A percentile compares a stretch with the other conserved stretches of the same genome.
These are phyloP conservation scores for Colletotrichum nymphaeae DNA, from an alignment of 2,329 filamentous ascomycete genomes.

Conservation along the genomic window DNA sequence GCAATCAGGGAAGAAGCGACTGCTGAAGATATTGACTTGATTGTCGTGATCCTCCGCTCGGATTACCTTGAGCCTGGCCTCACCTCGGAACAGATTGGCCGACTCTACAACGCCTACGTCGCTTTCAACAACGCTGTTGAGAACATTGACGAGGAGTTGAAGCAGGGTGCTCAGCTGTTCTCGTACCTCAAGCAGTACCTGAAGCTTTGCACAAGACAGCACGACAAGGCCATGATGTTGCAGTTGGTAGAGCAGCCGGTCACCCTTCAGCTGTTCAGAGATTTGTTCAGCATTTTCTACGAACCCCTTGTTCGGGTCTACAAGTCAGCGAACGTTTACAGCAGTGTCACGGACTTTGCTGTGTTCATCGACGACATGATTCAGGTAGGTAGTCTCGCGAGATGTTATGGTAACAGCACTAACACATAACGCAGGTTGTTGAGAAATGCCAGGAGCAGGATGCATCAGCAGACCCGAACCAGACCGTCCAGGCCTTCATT, in stretches of 20 bases:
- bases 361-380: slow-evolving; percentile 94
- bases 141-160: slow-evolving; percentile 88
- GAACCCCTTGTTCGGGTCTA: slow-evolving; percentile 97
- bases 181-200: slow-evolving; percentile 94
- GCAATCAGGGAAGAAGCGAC: slow-evolving; percentile 79
- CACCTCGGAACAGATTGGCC: slow-evolving; percentile 79
- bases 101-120: slow-evolving; percentile 93
- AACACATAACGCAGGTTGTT: slow-evolving; percentile 59
- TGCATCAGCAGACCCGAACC: slow-evolving; percentile 94
- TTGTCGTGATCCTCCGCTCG: slow-evolving; percentile 86
- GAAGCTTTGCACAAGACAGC: slow-evolving; percentile 89
- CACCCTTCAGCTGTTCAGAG: slow-evolving; percentile 95
- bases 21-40: slow-evolving; percentile 81
- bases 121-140: slow-evolving; percentile 96
- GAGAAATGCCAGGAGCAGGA: slow-evolving; percentile 78
- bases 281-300: slow-evolving; percentile 98
- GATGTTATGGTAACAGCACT: not conserved
- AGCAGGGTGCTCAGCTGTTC: slow-evolving; percentile 90
- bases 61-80: slow-evolving; percentile 80
- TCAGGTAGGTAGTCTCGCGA: slow-evolving; percentile 60
- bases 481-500: slow-evolving; percentile 98
- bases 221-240: slow-evolving; percentile 98
- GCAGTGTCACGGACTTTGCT: slow-evolving; percentile 95
- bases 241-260: slow-evolving; percentile 94
- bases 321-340: slow-evolving; percentile 98